Evolutionary conservation across 2,329 filamentous ascomycete species (phyloP).

Genomic region (Proliferodiscus dingleyae): DNA sequence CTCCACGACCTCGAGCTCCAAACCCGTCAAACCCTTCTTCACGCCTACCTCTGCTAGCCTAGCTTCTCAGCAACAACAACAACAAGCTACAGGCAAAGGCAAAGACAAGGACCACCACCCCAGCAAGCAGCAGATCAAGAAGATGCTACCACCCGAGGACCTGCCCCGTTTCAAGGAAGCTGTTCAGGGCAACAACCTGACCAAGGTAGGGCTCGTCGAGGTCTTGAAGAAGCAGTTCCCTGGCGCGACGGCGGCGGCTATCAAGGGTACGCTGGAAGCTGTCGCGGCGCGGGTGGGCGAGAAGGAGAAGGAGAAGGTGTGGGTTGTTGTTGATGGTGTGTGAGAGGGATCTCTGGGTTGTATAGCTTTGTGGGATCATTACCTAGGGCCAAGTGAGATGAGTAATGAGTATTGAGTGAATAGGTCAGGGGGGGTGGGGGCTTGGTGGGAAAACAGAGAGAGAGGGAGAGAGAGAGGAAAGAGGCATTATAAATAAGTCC

Average conservation of each 20-base stretch:
- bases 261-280: constrained; percentile 64
- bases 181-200: constrained; percentile 66
- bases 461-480: no score
- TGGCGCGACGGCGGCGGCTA: constrained; percentile 62
- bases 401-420: no score
- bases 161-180: constrained; percentile 55
- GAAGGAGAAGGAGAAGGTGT: constrained; percentile 35
- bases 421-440: no score
- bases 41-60: constrained; percentile 1
- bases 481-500: no score
- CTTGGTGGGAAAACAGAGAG: no score
- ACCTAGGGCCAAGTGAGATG: no score
- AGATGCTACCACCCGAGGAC: constrained; percentile 23
- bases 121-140: constrained; percentile 19
- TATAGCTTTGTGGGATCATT: no score
- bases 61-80: no score
- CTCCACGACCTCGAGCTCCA: constrained; percentile 7
- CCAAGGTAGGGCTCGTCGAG: constrained; percentile 70
- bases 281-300: constrained; percentile 60
- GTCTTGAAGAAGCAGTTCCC: constrained; percentile 70
- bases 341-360: no score
- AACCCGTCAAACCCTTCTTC: constrained; percentile 17
- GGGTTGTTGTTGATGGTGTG: constrained; percentile 22
- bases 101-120: no score
- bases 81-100: no score